Percentiles rank a stretch among this genome's conserved stretches.
Evolutionary conservation across 2,329 filamentous ascomycete species (phyloP).

Genomic region (Trichoderma koningiopsis): DNA sequence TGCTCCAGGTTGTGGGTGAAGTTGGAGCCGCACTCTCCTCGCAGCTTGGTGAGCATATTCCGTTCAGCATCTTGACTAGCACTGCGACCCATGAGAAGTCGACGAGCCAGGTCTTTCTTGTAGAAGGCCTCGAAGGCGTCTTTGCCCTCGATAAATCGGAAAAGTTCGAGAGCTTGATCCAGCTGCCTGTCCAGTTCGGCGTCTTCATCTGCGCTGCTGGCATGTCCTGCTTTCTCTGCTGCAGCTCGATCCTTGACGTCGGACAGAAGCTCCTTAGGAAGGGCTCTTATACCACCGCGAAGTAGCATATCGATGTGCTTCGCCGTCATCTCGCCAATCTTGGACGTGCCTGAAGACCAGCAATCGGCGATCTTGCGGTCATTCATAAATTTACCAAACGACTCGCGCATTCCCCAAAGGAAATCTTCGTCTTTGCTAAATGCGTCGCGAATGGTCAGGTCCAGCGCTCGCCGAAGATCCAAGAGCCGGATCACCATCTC

Average conservation of each 20-base stretch:
- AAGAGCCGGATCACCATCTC: conserved; percentile 86
- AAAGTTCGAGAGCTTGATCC: conserved; percentile 89
- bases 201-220: conserved; percentile 80
- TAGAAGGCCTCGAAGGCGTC: conserved; percentile 99
- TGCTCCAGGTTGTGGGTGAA: conserved; percentile 98
- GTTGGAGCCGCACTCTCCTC: conserved; percentile 87
- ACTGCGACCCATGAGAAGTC: conserved; percentile 87
- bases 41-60: conserved; percentile 90
- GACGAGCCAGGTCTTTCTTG: conserved; percentile 91
- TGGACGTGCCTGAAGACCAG: conserved; percentile 83
- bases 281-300: conserved; percentile 81
- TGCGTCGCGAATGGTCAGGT: conserved; percentile 73
- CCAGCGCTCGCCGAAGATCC: conserved; percentile 76
- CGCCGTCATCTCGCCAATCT: conserved; percentile 97
- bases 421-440: conserved; percentile 80
- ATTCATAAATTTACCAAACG: conserved; percentile 91
- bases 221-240: conserved; percentile 63
- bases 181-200: conserved; percentile 88
- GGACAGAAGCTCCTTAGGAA: conserved; percentile 69
- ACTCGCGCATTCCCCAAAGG: conserved; percentile 75
- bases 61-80: conserved; percentile 94
- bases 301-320: conserved; percentile 93
- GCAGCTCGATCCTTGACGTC: conserved; percentile 59
- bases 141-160: conserved; percentile 96
- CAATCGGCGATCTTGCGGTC: conserved; percentile 72